phyloP scores from a whole-genome alignment of 495 filamentous ascomycete genomes.

The Hypoxylon trugodes region DNA sequence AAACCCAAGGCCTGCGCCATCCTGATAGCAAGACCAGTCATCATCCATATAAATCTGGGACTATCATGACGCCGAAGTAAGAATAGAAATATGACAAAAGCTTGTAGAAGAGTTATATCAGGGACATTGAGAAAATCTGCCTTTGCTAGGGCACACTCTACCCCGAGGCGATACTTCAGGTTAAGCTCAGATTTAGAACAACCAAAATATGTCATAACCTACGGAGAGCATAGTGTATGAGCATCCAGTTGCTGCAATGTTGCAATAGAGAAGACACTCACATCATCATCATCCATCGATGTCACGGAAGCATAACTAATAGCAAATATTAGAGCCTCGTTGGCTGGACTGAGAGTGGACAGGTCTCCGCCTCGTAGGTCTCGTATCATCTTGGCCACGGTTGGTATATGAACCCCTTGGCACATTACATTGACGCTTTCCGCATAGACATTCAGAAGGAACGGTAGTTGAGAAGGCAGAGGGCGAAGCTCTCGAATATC shows the following conservation, averaged over 20 bases:
- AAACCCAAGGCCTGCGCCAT: slow-evolving; percentile 60
- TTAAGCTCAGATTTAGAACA: slow-evolving; percentile 58
- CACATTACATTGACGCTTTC: slow-evolving; percentile 62
- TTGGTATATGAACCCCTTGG: slow-evolving; percentile 63
- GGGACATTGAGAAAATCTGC: slow-evolving; percentile 60
- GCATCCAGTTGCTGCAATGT: slow-evolving; percentile 17
- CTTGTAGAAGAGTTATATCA: slow-evolving; percentile 56
- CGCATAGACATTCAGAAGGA: slow-evolving; percentile 59
- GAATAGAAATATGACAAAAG: slow-evolving; percentile 57
- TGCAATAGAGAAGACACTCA: slow-evolving; percentile 21
- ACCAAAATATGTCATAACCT: slow-evolving; percentile 60
- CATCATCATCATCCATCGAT: slow-evolving; percentile 66
- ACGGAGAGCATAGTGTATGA: slow-evolving; percentile 8
- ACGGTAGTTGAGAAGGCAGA: slow-evolving; percentile 60
- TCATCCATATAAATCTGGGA: slow-evolving; percentile 62
- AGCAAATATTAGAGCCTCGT: slow-evolving; percentile 67
- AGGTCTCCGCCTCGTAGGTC: slow-evolving; percentile 46
- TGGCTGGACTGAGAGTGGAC: slow-evolving; percentile 48
- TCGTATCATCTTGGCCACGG: slow-evolving; percentile 56
- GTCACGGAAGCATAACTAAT: slow-evolving; percentile 67
- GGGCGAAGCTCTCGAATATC: slow-evolving; percentile 58
- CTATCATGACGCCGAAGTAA: slow-evolving; percentile 60
- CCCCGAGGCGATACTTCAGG: slow-evolving; percentile 61
- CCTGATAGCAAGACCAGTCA: slow-evolving; percentile 60
- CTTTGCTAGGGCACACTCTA: slow-evolving; percentile 63